A percentile compares a stretch with the other conserved stretches of the same genome.
phyloP scores from a whole-genome alignment of 768 basidiomycete species.

The Lentinula lateritia region DNA sequence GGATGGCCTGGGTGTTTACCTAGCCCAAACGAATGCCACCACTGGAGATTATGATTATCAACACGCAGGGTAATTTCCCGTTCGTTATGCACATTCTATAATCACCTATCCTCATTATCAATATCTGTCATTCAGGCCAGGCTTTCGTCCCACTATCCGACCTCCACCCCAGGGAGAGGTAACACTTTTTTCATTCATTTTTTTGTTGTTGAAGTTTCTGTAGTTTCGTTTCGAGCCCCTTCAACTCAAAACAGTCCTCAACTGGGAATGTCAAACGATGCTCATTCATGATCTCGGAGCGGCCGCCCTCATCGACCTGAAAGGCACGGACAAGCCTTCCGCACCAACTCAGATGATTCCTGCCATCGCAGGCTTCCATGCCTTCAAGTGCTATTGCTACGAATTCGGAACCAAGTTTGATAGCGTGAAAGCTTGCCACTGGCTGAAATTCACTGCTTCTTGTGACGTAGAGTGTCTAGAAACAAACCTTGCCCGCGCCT shows the following conservation, averaged over 20 bases:
- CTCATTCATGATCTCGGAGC: slow-evolving; percentile 5
- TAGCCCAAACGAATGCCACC: neutral
- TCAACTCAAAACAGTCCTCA: neutral
- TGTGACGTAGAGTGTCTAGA: slow-evolving; percentile 3
- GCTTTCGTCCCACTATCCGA: neutral
- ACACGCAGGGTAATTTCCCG: neutral
- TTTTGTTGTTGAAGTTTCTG: neutral
- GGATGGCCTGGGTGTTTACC: neutral
- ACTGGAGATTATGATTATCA: slow-evolving; percentile 2
- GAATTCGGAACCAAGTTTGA: slow-evolving; percentile 7
- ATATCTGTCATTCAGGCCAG: neutral
- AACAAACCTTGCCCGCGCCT: slow-evolving; percentile 6
- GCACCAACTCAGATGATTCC: neutral
- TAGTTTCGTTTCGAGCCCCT: slow-evolving; percentile 8
- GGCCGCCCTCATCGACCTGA: neutral
- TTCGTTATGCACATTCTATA: neutral
- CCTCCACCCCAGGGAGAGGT: neutral
- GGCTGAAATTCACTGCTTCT: slow-evolving; percentile 3
- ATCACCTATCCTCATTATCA: too few relatives aligned
- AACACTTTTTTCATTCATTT: neutral
- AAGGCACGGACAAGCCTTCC: neutral
- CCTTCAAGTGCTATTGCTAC: slow-evolving; percentile 7
- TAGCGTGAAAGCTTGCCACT: slow-evolving; percentile 4
- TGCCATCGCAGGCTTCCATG: slow-evolving; percentile 6
- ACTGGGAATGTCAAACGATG: slow-evolving; percentile 5